Conservation (phyloP, 2,329 filamentous ascomycete species). For the Aspergillus quadricinctus region DNA sequence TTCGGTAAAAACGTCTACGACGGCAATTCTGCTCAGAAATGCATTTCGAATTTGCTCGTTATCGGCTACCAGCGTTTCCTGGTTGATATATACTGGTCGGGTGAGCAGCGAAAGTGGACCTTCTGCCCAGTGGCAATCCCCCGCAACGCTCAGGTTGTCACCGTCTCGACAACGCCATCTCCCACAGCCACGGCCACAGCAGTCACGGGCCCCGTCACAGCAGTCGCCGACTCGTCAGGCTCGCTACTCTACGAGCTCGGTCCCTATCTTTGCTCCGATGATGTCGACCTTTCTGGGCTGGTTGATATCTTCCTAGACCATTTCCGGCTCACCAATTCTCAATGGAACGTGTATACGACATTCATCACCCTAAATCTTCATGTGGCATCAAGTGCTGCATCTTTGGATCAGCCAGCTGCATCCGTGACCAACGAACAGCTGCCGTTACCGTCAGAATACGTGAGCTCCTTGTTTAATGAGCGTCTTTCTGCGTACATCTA, state of each 20-base stretch:
- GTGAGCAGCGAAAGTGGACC: slow-evolving; percentile 50
- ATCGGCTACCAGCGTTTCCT: slow-evolving; percentile 56
- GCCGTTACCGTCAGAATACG: slow-evolving; percentile 41
- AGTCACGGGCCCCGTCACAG: slow-evolving; percentile 19
- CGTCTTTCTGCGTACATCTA: slow-evolving; percentile 52
- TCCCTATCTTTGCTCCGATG: slow-evolving; percentile 52
- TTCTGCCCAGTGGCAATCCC: slow-evolving; percentile 58
- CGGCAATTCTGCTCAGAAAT: slow-evolving; percentile 47
- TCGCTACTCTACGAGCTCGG: slow-evolving; percentile 46
- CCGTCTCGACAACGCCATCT: slow-evolving; percentile 14
- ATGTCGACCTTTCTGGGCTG: slow-evolving; percentile 49
- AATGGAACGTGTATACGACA: slow-evolving; percentile 51
- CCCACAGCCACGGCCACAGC: slow-evolving; percentile 18
- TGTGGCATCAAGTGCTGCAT: slow-evolving; percentile 44
- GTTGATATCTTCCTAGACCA: slow-evolving; percentile 51
- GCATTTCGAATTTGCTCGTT: slow-evolving; percentile 60
- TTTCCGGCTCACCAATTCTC: slow-evolving; percentile 50
- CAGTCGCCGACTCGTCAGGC: slow-evolving; percentile 18
- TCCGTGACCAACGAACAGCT: slow-evolving; percentile 40
- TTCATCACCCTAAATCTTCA: slow-evolving; percentile 58
- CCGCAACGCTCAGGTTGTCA: slow-evolving; percentile 18
- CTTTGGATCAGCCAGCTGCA: slow-evolving; percentile 41
- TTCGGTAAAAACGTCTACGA: slow-evolving; percentile 54
- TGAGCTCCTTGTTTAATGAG: slow-evolving; percentile 47
- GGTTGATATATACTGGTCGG: slow-evolving; percentile 63